Evolutionary conservation across 2,329 filamentous ascomycete species (phyloP).

Genomic region (Blumeria hordei): DNA sequence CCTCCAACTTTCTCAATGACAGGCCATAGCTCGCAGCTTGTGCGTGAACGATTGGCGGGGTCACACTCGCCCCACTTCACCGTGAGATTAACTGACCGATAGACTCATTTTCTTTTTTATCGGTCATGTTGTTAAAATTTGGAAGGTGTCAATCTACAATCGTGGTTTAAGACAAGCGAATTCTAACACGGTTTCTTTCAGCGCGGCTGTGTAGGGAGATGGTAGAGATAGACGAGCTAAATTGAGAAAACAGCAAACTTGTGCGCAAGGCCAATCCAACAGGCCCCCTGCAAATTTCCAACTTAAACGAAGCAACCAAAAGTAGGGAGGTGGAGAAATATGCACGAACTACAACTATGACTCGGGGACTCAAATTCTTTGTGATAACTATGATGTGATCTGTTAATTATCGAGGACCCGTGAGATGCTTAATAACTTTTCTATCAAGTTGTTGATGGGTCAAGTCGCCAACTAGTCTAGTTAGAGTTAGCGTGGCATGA

Average conservation of each 20-base stretch:
- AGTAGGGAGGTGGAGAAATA: background rate
- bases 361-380: no score
- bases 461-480: background rate
- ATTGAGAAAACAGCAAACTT: background rate
- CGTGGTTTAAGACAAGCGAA: background rate
- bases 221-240: background rate
- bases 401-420: no score
- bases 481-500: slow-evolving; percentile 2
- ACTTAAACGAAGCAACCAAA: background rate
- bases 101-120: slow-evolving; percentile 19
- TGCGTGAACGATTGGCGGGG: no score
- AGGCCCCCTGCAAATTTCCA: background rate
- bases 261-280: background rate
- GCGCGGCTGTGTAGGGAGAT: background rate
- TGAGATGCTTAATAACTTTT: background rate
- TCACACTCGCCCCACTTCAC: background rate
- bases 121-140: slow-evolving; percentile 16
- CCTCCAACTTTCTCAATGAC: background rate
- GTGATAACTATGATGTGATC: no score
- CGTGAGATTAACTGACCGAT: slow-evolving; percentile 15
- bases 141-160: no score
- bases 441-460: background rate
- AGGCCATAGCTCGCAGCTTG: no score
- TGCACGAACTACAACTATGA: no score
- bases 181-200: background rate